Evolutionary conservation across 345 rosid species (phyloP).

Genomic region (Ailanthus altissimus): DNA sequence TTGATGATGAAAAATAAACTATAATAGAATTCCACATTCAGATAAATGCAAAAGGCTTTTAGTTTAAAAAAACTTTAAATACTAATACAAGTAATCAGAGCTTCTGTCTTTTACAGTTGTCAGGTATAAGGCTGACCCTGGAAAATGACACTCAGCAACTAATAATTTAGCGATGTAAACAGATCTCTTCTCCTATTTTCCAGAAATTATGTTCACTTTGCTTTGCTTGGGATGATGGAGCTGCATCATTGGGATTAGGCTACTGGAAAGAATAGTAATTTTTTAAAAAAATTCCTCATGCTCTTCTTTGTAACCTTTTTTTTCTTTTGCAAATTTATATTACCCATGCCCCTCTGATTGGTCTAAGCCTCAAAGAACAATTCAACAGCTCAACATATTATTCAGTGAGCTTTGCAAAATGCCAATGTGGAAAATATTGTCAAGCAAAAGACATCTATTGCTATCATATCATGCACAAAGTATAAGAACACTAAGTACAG

Average conservation of each 20-base stretch:
- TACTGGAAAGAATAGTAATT: neutral
- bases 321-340: neutral
- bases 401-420: neutral
- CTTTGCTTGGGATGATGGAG: slow-evolving; percentile 6
- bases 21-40: slow-evolving; percentile 5
- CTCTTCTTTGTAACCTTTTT: neutral
- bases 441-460: neutral
- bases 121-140: neutral
- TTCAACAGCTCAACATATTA: neutral
- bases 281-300: neutral
- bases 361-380: neutral
- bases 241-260: neutral
- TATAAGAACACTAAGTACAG: neutral
- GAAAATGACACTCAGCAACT: neutral
- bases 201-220: neutral
- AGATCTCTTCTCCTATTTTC: neutral
- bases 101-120: neutral
- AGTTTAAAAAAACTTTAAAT: neutral
- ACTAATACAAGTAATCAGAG: slow-evolving; percentile 17
- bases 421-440: neutral
- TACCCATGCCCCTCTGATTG: neutral
- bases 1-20: neutral
- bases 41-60: neutral
- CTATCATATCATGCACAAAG: slow-evolving; percentile 1
- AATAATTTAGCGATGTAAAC: neutral